phyloP scores from a whole-genome alignment of 2,329 filamentous ascomycete genomes.

The Fusarium irregulare region DNA sequence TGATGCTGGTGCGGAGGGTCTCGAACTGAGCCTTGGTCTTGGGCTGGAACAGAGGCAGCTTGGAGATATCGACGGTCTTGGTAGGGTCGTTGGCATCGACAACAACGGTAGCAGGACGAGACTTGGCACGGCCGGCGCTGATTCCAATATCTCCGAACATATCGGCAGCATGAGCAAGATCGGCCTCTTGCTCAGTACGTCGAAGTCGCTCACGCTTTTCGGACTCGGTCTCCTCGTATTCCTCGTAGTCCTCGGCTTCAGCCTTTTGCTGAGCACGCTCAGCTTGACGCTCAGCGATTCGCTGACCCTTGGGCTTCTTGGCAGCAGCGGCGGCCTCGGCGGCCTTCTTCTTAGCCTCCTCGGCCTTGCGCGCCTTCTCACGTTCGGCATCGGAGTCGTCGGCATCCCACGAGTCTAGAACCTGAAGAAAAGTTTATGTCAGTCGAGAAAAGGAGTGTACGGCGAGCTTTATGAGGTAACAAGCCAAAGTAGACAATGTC shows the following conservation, averaged over 20 bases:
- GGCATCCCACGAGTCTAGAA: constrained; percentile 96
- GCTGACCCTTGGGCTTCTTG: constrained; percentile 89
- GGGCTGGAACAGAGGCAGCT: constrained; percentile 88
- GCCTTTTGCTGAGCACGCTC: constrained; percentile 64
- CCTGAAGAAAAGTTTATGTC: constrained; percentile 60
- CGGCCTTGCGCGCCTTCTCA: constrained; percentile 91
- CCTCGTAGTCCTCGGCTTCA: constrained; percentile 67
- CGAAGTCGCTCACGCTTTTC: constrained; percentile 79
- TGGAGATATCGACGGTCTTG: constrained; percentile 82
- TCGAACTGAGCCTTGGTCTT: constrained; percentile 88
- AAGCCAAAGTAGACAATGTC: not conserved
- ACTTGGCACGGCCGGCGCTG: constrained; percentile 72
- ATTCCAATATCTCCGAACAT: constrained; percentile 84
- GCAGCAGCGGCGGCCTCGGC: constrained; percentile 87
- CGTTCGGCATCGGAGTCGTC: constrained; percentile 96
- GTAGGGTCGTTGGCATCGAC: constrained; percentile 78
- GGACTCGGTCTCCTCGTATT: constrained; percentile 79
- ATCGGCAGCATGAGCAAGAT: constrained; percentile 90
- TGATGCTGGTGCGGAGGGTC: constrained; percentile 79
- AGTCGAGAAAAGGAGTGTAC: not conserved
- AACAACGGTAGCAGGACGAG: constrained; percentile 73
- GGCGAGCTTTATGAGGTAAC: not conserved
- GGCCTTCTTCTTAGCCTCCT: constrained; percentile 87
- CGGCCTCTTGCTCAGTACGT: constrained; percentile 84
- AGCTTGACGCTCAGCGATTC: constrained; percentile 82